A percentile compares a stretch with the other conserved stretches of the same genome.
Evolutionary conservation across 345 rosid species (phyloP).

Genomic region (Lagerstroemia speciosa): DNA sequence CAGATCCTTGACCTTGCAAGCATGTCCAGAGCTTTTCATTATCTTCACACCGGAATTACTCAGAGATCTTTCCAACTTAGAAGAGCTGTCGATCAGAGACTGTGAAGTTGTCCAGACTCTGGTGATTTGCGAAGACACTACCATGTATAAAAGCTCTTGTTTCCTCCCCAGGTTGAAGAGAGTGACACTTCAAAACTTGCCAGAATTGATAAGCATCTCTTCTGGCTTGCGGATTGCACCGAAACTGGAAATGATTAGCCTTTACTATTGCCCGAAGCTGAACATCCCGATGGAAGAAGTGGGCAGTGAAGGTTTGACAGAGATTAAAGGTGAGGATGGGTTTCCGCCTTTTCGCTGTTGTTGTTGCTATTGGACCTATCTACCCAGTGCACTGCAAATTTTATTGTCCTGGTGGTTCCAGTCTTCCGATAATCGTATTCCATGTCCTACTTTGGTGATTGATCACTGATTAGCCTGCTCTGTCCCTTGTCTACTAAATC

Average conservation of each 20-base stretch:
- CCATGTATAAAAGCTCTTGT: background rate
- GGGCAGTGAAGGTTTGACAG: background rate
- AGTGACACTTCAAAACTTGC: slow-evolving; percentile 7
- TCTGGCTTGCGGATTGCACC: slow-evolving; percentile 11
- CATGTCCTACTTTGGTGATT: too few relatives aligned
- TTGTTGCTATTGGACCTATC: too few relatives aligned
- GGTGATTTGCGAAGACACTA: background rate
- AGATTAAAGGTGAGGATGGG: background rate
- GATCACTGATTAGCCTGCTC: too few relatives aligned
- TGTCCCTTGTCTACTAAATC: too few relatives aligned
- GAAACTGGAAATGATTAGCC: slow-evolving; percentile 4
- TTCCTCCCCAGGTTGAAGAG: slow-evolving; percentile 12
- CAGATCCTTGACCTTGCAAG: slow-evolving; percentile 6
- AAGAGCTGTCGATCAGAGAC: slow-evolving; percentile 8
- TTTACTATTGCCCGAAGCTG: slow-evolving; percentile 2
- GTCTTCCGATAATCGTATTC: too few relatives aligned
- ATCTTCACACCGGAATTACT: slow-evolving; percentile 10
- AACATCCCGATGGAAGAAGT: background rate
- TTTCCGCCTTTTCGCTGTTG: too few relatives aligned
- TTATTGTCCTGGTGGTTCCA: too few relatives aligned
- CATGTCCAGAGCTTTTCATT: slow-evolving; percentile 1
- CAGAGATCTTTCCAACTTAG: slow-evolving; percentile 2
- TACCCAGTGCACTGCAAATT: too few relatives aligned
- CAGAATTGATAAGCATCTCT: slow-evolving; percentile 5
- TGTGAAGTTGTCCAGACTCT: background rate